Percentiles rank a stretch among this genome's conserved stretches.
These are phyloP conservation scores for Ramaria sp. DNA, from an alignment of 768 basidiomycete genomes.

Conservation along the genomic window DNA sequence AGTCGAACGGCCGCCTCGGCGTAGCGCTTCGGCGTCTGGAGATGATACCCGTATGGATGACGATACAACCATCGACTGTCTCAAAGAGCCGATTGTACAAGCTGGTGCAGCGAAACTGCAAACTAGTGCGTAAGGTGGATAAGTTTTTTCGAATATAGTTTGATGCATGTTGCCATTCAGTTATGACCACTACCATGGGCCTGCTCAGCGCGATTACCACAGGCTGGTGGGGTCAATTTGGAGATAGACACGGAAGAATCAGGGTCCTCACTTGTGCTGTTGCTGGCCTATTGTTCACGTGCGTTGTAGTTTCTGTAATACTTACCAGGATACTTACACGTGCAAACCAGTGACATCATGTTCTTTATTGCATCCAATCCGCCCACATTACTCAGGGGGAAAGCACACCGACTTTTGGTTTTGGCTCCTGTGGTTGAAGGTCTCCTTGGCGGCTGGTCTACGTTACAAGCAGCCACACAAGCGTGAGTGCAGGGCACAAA, in stretches of 20 bases:
- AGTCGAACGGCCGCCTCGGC: slow-evolving; percentile 9
- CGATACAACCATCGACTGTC: slow-evolving; percentile 29
- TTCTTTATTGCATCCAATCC: slow-evolving; percentile 72
- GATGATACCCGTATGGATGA: slow-evolving; percentile 18
- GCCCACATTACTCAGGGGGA: slow-evolving; percentile 42
- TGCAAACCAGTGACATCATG: slow-evolving; percentile 52
- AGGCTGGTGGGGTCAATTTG: slow-evolving; percentile 77
- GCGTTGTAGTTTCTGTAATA: slow-evolving; percentile 30
- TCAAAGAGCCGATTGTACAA: slow-evolving; percentile 46
- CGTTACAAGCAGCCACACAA: slow-evolving; percentile 47
- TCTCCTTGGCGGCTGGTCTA: slow-evolving; percentile 69
- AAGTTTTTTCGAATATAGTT: not conserved
- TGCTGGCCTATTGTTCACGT: slow-evolving; percentile 67
- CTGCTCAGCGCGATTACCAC: slow-evolving; percentile 71
- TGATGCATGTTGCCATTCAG: slow-evolving; percentile 10
- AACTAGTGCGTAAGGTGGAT: slow-evolving; percentile 28
- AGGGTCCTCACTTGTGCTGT: slow-evolving; percentile 57
- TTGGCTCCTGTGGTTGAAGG: slow-evolving; percentile 75
- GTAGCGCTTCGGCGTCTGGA: slow-evolving; percentile 10
- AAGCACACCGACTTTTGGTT: slow-evolving; percentile 66
- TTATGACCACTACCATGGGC: slow-evolving; percentile 67
- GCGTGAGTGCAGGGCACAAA: slow-evolving; percentile 24
- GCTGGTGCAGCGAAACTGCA: slow-evolving; percentile 65
- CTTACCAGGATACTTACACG: slow-evolving; percentile 4
- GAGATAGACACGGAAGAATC: slow-evolving; percentile 69